Evolutionary conservation across 164 flowering plant species (phyloP).

Genomic region (Berberis vulgaris): DNA sequence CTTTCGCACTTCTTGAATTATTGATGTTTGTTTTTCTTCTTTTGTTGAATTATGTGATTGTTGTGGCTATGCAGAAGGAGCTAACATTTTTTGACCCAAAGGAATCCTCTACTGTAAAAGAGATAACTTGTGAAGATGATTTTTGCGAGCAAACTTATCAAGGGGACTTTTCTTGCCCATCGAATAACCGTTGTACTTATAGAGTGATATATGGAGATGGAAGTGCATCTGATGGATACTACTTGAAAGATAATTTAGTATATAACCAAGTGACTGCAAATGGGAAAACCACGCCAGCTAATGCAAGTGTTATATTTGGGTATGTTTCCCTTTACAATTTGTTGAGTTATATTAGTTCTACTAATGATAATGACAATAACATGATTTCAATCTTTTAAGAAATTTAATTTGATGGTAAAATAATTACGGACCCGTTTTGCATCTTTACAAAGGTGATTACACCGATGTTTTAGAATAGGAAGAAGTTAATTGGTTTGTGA

Average conservation of each 20-base stretch:
- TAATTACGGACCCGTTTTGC: too few species aligned
- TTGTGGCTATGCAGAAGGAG: constrained; percentile 7
- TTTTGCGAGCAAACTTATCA: constrained; percentile 29
- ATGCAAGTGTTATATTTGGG: constrained; percentile 76
- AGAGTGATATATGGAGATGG: constrained; percentile 87
- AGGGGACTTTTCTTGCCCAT: constrained; percentile 28
- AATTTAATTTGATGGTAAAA: too few species aligned
- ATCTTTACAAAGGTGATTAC: too few species aligned
- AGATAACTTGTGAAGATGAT: constrained; percentile 54
- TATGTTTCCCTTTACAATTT: constrained; percentile 27
- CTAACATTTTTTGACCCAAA: constrained; percentile 58
- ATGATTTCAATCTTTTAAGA: too few species aligned
- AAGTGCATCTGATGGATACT: constrained; percentile 79
- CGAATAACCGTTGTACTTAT: constrained; percentile 44
- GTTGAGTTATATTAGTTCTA: too few species aligned
- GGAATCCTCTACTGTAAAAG: constrained; percentile 44
- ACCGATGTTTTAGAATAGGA: too few species aligned
- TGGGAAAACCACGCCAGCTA: constrained; percentile 35
- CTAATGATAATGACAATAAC: too few species aligned
- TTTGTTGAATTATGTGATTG: constrained; percentile 34
- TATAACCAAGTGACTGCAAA: constrained; percentile 53
- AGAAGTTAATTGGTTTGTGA: too few species aligned
- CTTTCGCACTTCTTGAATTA: neutral
- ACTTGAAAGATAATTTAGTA: constrained; percentile 56
- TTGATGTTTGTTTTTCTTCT: neutral